These are phyloP conservation scores for Epichloe coenophiala DNA, from an alignment of 2,329 filamentous ascomycete species.

Conservation along the genomic window DNA sequence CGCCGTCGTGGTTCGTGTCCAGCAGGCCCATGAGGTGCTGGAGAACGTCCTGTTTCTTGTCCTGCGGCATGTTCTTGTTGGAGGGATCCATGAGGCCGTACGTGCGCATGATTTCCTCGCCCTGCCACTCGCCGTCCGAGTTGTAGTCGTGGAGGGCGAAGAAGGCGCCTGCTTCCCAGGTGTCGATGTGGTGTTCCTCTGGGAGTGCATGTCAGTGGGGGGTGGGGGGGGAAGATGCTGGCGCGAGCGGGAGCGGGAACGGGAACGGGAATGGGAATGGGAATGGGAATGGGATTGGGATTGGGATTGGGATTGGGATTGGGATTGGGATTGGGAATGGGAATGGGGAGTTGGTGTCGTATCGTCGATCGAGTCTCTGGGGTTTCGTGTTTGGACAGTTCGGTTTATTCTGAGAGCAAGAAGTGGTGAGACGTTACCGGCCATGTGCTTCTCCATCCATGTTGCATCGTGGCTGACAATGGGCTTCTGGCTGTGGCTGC, in stretches of 20 bases:
- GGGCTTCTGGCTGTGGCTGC: conserved; percentile 37
- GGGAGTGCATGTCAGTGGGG: not conserved
- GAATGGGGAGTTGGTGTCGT: too few relatives aligned
- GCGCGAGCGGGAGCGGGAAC: too few relatives aligned
- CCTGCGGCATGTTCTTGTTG: conserved; percentile 44
- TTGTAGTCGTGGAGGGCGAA: conserved; percentile 94
- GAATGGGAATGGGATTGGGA: too few relatives aligned
- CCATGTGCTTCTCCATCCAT: conserved; percentile 57
- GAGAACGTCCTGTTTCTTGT: conserved; percentile 52
- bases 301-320: too few relatives aligned
- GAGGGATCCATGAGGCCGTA: conserved; percentile 70
- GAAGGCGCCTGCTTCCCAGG: conserved; percentile 78
- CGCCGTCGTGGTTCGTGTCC: conserved; percentile 53
- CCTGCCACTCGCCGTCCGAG: conserved; percentile 64
- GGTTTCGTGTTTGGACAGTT: not conserved
- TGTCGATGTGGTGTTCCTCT: conserved; percentile 86
- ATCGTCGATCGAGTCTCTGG: too few relatives aligned
- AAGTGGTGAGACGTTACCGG: conserved; percentile 30
- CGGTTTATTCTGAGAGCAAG: not conserved
- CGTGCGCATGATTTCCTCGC: conserved; percentile 69
- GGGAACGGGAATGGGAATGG: too few relatives aligned
- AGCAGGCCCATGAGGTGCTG: conserved; percentile 55
- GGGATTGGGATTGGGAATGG: too few relatives aligned
- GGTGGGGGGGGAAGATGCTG: too few relatives aligned
- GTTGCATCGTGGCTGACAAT: conserved; percentile 39